A percentile compares a stretch with the other conserved stretches of the same genome.
phyloP scores from a whole-genome alignment of 139 green algal genomes.

The Penium margaritaceum region DNA sequence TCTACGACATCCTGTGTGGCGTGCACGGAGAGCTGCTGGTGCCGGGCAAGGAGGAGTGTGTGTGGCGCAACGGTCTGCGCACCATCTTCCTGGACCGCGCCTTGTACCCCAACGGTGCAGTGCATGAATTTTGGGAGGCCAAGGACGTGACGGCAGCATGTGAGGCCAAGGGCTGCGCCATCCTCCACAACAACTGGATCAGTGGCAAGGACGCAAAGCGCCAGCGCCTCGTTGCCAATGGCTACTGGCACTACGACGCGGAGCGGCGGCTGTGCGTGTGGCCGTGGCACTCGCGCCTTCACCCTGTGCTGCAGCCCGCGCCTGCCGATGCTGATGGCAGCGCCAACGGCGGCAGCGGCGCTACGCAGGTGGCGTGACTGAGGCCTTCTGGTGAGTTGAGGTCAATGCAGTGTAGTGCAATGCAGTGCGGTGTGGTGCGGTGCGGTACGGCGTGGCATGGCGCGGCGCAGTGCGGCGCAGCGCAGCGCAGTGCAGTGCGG shows the following conservation, averaged over 20 bases:
- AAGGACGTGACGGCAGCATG: neutral
- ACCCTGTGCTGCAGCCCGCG: neutral
- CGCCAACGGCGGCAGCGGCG: too few relatives aligned
- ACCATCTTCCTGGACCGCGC: conserved; percentile 23
- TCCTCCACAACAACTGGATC: conserved; percentile 31
- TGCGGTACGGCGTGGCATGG: too few relatives aligned
- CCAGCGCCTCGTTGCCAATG: conserved; percentile 9
- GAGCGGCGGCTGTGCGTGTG: conserved; percentile 3
- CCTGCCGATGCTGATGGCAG: too few relatives aligned
- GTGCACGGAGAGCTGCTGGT: conserved; percentile 15
- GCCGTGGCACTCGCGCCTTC: neutral
- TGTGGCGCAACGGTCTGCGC: neutral
- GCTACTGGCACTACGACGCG: conserved; percentile 9
- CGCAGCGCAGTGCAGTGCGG: too few relatives aligned
- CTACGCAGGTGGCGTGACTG: neutral
- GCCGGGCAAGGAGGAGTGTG: conserved; percentile 5
- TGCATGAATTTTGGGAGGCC: conserved; percentile 17
- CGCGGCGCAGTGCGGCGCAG: too few relatives aligned
- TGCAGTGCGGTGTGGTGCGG: too few relatives aligned
- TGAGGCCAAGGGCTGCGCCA: conserved; percentile 8
- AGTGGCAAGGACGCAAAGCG: conserved; percentile 13
- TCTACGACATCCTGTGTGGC: conserved; percentile 25
- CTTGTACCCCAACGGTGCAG: conserved; percentile 23
- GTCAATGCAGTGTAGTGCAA: too few relatives aligned
- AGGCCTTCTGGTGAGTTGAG: too few relatives aligned